Base-by-base conservation (phyloP, 1,284 basidiomycete species). In the Leccinum pachyderme region DNA sequence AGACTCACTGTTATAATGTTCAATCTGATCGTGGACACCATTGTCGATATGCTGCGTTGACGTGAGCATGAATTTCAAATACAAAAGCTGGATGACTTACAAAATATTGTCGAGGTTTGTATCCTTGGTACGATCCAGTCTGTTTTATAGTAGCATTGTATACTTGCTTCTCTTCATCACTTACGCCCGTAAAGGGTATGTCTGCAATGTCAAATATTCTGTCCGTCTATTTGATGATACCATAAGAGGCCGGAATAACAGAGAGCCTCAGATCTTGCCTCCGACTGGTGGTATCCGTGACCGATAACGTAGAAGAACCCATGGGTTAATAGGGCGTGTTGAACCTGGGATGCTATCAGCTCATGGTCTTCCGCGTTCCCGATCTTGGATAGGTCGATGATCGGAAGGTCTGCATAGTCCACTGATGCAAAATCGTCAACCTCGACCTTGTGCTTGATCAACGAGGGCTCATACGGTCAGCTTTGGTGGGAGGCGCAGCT, bases 181-280 rank as follows among this genome's bases (percentile, higher is more conserved):
- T 39, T 39, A 86, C 82, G 39, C 72, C 70, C 0, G 77, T 63
- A 61, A 89, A 83, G 0, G 85, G 78, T 12, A 86, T 61, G 57
- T 88, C 78, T n/a, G 82, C 84, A 51, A 88, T 82, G 60, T 85
- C 81, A 55, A 86, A 80, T 43, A 86, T 78, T 27, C 83, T 75
- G 18, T 76, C 71, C 13, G 74, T 80, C 80, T 81, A 33, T 22
- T 15, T 27, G 9, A 18, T 31, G 18, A 18, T 18, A 18, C 18
- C 18, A 28, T 60, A 8, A 49, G 37, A 15, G 22, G 31, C 37
- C 24, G 3, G 31, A 37, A 18, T 9, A 45, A 46, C 27, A 39
- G 3, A 18, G 32, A 22, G 13, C 31, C 4, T 25, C 35, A 27
- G n/a, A 33, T 13, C 63, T 49, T 54, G 76, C 84, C 72, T 83